Base-by-base conservation (phyloP, 805 yeast species). In the Lipomyces chichibuensis region DNA sequence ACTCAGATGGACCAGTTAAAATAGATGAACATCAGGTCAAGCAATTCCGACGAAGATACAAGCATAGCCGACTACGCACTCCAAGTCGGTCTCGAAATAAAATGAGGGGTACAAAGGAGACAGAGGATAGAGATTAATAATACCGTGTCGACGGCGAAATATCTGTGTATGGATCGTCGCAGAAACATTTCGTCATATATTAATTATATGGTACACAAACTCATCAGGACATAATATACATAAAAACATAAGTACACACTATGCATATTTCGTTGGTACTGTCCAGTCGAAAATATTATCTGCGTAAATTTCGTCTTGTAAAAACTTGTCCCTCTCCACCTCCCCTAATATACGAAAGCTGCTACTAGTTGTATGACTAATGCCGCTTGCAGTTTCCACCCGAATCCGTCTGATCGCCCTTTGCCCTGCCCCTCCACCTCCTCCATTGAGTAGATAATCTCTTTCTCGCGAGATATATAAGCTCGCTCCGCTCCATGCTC, bases 401-500 rank as follows among this genome's bases (percentile, higher is more conserved):
- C 49, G 33, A 25, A 51, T 3, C 20, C 66, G 54, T 23, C 55
- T 46, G 27, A 27, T n/a, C 13, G 55, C n/a, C 20, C 32, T 3
- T 14, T 37, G 6, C 14, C 54, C 55, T 52, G 55, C 33, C n/a
- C 33, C 33, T 17, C 35, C 25, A 4, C 37, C 55, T 9, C n/a
- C 39, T 23, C 54, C 43, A 53, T 3, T 17, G 13, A 57, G 53
- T 3, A 43, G 13, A 35, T 65, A 27, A 2, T 67, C 69, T 1
- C 71, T 64, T 56, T 67, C 71, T n/a, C 57, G 39, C 3, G 62
- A 17, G 6, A 66, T 43, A 25, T 66, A 70, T 2, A 66, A 35
- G 58, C 68, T 70, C n/a, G 72, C 68, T 23, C 70, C 73, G 14
- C 69, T 17, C 68, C 70, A 64, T 8, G 73, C 60, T 2, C 73